These are phyloP conservation scores for Aspergillus bridgeri DNA, from an alignment of 495 filamentous ascomycete species.

Conservation along the genomic window DNA sequence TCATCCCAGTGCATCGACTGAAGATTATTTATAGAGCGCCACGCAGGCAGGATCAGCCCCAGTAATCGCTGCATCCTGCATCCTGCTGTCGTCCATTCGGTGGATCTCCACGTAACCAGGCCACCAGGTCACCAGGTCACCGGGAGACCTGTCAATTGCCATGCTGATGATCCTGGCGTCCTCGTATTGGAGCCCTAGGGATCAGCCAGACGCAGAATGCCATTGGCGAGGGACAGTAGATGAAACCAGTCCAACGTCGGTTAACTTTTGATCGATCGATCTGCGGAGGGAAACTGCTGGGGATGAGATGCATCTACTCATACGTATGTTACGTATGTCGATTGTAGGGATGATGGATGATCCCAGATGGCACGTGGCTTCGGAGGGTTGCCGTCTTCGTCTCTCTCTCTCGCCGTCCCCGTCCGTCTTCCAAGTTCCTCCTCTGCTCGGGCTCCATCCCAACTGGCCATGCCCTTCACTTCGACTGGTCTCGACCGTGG, in stretches of 20 bases:
- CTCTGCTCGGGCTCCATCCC: no score
- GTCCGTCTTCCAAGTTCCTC: no score
- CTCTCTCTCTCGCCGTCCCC: no score
- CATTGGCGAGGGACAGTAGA: neutral
- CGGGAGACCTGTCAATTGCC: constrained; percentile 26
- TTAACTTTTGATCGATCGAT: neutral
- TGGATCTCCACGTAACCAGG: no score
- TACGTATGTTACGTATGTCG: no score
- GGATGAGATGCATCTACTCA: no score
- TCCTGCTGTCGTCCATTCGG: neutral
- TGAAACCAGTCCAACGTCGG: neutral
- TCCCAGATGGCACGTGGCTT: neutral
- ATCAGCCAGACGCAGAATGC: neutral
- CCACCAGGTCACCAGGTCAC: no score
- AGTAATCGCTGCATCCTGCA: neutral
- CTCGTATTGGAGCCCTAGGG: neutral
- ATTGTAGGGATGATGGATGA: no score
- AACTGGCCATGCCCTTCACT: no score
- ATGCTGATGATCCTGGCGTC: constrained; percentile 6
- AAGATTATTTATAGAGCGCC: neutral
- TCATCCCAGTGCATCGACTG: neutral
- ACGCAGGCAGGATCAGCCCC: neutral
- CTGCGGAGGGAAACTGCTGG: no score
- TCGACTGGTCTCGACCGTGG: neutral
- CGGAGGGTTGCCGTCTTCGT: no score